Base-by-base conservation (phyloP, 2,329 filamentous ascomycete species). In the Aspergillus aculeatinus region DNA sequence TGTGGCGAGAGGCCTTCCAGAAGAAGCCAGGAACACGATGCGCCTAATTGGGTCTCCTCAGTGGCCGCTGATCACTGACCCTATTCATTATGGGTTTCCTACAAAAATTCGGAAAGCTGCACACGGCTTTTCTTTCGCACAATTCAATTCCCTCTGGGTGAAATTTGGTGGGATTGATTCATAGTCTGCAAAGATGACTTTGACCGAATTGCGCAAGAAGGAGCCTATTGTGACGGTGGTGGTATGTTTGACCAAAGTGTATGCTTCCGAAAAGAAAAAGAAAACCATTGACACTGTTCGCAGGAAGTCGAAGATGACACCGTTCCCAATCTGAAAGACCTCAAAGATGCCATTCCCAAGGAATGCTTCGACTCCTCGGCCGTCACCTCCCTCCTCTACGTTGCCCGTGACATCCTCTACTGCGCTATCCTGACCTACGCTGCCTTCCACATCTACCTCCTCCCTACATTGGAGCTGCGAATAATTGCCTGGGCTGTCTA, bases 341-440 rank as follows among this genome's bases (percentile, higher is more conserved):
- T 74, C 62, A 68, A 65, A 48, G 67, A 81, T 66, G 82, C 84
- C 55, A 87, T 88, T 63, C 86, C 86, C 27, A 74, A 80, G 16
- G 81, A 87, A 70, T 88, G 86, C 79, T 87, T 88, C 75, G 72
- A 85, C 70, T 82, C 83, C 4, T 83, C 83, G 29, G 77, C 80
- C 51, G 63, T 76, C 64, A 80, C 74, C 35, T 86, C 84, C 7
- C 74, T 84, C 68, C 75, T 76, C 68, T 88, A 88, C 72, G 76
- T 87, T 63, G 74, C 80, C 63, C 82, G 85, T 61, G 85, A 88
- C 72, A 72, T 83, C 60, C 63, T 77, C 68, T 80, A 85, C 72
- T 79, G 82, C 61, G 70, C 71, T 25, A 71, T 73, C 48, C 77
- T 87, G 54, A 78, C 77, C 67, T 85, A 79, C 70, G 78, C 77